Evolutionary conservation across 345 rosid species (phyloP).

Genomic region (Salix suchowensis): DNA sequence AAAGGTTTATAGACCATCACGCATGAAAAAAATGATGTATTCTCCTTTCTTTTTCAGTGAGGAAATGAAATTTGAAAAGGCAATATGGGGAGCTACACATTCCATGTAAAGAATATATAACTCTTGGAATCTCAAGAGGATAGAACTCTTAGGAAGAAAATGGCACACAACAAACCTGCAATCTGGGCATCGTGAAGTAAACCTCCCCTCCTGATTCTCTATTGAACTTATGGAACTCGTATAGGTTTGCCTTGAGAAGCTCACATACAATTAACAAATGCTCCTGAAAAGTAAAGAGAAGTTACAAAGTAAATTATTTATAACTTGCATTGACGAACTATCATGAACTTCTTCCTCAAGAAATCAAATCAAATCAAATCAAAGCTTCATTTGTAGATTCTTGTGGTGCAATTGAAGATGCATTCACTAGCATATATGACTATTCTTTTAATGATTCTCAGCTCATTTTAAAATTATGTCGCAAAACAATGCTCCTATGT

Average conservation of each 20-base stretch:
- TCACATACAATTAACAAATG: slow-evolving; percentile 97
- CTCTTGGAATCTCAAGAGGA: background rate
- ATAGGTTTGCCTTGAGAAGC: slow-evolving; percentile 95
- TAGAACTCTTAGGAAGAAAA: slow-evolving; percentile 11
- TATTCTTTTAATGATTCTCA: background rate
- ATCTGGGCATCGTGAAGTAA: slow-evolving; percentile 97
- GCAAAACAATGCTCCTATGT: background rate
- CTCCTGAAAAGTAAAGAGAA: slow-evolving; percentile 52
- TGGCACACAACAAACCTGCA: slow-evolving; percentile 58
- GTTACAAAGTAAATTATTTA: slow-evolving; percentile 9
- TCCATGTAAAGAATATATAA: background rate
- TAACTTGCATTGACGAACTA: background rate
- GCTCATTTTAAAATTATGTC: background rate
- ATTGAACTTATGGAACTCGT: slow-evolving; percentile 95
- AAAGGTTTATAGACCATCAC: slow-evolving; percentile 21
- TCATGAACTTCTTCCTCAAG: background rate
- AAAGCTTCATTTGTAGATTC: background rate
- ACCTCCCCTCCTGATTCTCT: slow-evolving; percentile 99
- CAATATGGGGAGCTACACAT: too few species aligned
- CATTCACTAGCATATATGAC: background rate
- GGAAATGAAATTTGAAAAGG: background rate
- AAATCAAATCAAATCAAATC: background rate
- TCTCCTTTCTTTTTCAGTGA: background rate
- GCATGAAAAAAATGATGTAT: background rate
- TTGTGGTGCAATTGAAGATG: background rate